Conservation (phyloP, 179 eudicot species). For the Monotropa hypopitys region DNA sequence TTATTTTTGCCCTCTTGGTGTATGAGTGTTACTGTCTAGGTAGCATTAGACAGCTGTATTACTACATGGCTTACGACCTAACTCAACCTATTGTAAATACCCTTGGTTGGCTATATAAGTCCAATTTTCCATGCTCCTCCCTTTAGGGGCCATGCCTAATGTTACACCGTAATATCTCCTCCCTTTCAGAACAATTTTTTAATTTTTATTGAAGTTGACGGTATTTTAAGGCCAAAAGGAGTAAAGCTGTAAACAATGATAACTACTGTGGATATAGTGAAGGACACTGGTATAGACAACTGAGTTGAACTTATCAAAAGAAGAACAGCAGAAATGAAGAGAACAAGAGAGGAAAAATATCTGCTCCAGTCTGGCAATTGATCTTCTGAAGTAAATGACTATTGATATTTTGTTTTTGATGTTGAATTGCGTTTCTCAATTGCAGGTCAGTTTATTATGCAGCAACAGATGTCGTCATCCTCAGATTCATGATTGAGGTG, state of each 20-base stretch:
- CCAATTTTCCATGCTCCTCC: background rate
- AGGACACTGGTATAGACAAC: background rate
- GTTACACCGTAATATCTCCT: too few species aligned
- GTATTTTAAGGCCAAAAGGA: background rate
- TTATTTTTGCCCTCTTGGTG: background rate
- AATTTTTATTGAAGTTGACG: background rate
- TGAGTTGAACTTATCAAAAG: background rate
- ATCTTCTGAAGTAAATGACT: background rate
- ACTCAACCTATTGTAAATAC: background rate
- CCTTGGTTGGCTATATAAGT: background rate
- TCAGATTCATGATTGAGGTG: slow-evolving; percentile 91
- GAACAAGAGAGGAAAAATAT: background rate
- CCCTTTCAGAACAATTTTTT: too few species aligned
- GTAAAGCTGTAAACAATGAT: background rate
- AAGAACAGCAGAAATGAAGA: background rate
- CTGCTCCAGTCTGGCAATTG: background rate
- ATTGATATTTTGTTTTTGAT: slow-evolving; percentile 13
- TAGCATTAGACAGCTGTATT: background rate
- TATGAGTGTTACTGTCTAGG: background rate
- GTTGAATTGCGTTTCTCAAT: slow-evolving; percentile 18
- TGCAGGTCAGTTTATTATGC: slow-evolving; percentile 98
- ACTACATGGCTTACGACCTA: background rate
- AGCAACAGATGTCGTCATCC: slow-evolving; percentile 88
- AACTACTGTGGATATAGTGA: background rate
- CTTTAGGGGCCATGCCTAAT: background rate